Base-by-base conservation (phyloP, 495 filamentous ascomycete genomes). In the Staphylotrichum tortipilum region DNA sequence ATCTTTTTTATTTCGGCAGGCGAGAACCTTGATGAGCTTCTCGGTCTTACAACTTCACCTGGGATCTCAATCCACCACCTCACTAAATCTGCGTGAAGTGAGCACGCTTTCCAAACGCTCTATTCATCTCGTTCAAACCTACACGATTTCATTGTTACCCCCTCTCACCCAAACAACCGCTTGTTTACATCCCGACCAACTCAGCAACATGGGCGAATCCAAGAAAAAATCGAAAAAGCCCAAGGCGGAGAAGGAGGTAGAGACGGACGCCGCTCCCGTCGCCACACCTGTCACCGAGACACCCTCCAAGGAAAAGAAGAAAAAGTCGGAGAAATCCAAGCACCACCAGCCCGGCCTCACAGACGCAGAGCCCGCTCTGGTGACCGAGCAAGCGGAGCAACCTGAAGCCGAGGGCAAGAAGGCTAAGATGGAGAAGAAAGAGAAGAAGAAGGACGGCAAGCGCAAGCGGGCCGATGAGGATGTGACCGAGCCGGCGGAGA, bases 181-280 rank as follows among this genome's bases (percentile, higher is more conserved):
- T n/a, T n/a, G n/a, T n/a, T n/a, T n/a, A 4, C 31, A 28, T 28
- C 10, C 26, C 6, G 6, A 5, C 26, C 6, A 28, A 7, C 26
- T 17, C 12, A 17, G 2, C 38, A 37, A 36, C 26, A 47, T 42
- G 42, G 19, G 43, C 31, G 51, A 54, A n/a, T 30, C 35, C n/a
- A 50, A 70, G 49, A 60, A 63, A 52, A 59, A 63, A 51, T 53
- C 35, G 21, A 59, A 53, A 37, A 28, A 54, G 23, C 36, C 45
- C 9, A 50, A 45, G 17, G n/a, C n/a, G n/a, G n/a, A n/a, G n/a
- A n/a, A n/a, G n/a, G n/a, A n/a, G n/a, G n/a, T n/a, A n/a, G n/a
- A n/a, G n/a, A n/a, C n/a, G n/a, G 33, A 53, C 14, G 45, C 49
- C 3, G 37, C 36, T 18, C 18, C 35, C 5, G 8, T 6, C 4